A percentile compares a stretch with the other conserved stretches of the same genome.
Evolutionary conservation across 2,329 filamentous ascomycete species (phyloP).

Genomic region (Aureobasidium lini): DNA sequence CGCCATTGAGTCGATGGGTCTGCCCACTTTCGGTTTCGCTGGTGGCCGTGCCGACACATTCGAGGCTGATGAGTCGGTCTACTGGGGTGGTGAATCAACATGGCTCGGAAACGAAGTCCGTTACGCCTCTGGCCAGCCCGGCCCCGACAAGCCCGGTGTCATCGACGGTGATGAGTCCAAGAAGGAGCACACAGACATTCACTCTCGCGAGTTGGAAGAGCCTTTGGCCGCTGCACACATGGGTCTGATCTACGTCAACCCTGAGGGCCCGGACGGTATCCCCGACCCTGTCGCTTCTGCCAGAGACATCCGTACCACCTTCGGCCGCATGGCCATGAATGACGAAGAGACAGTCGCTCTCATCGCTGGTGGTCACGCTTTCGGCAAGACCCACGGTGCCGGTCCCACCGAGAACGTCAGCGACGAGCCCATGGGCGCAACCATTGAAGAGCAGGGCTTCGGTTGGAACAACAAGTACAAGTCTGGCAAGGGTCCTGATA

Average conservation of each 20-base stretch:
- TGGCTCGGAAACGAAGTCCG: constrained; percentile 69
- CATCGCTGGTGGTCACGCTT: constrained; percentile 70
- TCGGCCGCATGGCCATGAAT: constrained; percentile 75
- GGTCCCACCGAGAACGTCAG: constrained; percentile 57
- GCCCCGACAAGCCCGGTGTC: constrained; percentile 36
- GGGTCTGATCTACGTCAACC: constrained; percentile 78
- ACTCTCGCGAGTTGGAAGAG: constrained; percentile 58
- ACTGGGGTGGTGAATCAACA: constrained; percentile 70
- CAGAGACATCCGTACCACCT: constrained; percentile 65
- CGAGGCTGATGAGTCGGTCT: constrained; percentile 67
- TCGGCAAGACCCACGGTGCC: constrained; percentile 76
- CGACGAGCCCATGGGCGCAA: constrained; percentile 58
- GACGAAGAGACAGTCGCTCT: constrained; percentile 75
- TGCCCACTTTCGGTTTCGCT: constrained; percentile 66
- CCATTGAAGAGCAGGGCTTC: constrained; percentile 59
- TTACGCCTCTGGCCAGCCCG: constrained; percentile 49
- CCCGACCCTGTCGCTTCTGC: constrained; percentile 64
- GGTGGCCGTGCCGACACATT: constrained; percentile 65
- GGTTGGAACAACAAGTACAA: constrained; percentile 62
- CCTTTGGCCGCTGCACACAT: constrained; percentile 63
- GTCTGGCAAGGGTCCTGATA: constrained; percentile 61
- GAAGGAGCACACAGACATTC: constrained; percentile 38
- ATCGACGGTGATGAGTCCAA: constrained; percentile 35
- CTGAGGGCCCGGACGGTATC: constrained; percentile 65
- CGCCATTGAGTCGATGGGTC: constrained; percentile 68